These are phyloP conservation scores for Pestalotiopsis fici DNA, from an alignment of 2,329 filamentous ascomycete genomes.

Conservation along the genomic window DNA sequence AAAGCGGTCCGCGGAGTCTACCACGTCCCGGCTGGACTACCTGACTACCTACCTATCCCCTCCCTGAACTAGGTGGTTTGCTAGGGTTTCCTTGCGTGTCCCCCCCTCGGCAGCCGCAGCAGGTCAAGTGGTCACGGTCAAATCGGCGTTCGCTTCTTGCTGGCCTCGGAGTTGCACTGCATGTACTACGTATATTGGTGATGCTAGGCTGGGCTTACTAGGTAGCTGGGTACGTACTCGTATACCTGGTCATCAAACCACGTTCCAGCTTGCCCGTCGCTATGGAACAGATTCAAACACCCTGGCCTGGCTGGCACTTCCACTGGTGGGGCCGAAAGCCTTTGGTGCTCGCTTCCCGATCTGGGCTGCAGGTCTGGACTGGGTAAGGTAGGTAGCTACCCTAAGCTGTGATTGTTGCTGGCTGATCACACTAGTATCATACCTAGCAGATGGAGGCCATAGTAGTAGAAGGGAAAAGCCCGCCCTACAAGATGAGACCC, in stretches of 20 bases:
- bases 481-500: not conserved
- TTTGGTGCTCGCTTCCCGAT: not conserved
- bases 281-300: not conserved
- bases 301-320: not conserved
- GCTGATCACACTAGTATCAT: not conserved
- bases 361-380: not conserved
- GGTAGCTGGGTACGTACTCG: slow-evolving; percentile 16
- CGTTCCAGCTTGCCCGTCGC: slow-evolving; percentile 22
- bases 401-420: not conserved
- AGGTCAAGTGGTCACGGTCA: slow-evolving; percentile 1
- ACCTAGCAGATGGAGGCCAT: not conserved
- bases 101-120: not conserved
- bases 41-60: not conserved
- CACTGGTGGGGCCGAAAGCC: not conserved
- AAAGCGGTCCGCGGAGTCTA: not conserved
- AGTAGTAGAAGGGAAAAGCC: not conserved
- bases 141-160: not conserved
- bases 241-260: slow-evolving; percentile 22
- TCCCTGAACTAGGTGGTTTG: not conserved
- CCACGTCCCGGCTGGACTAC: not conserved
- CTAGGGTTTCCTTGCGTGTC: not conserved
- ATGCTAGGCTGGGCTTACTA: slow-evolving; percentile 9
- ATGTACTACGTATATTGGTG: not conserved
- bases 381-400: not conserved
- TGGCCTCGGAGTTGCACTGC: not conserved